phyloP scores from a whole-genome alignment of 202 grass and related monocot genomes.

The Zoysia matrella region DNA sequence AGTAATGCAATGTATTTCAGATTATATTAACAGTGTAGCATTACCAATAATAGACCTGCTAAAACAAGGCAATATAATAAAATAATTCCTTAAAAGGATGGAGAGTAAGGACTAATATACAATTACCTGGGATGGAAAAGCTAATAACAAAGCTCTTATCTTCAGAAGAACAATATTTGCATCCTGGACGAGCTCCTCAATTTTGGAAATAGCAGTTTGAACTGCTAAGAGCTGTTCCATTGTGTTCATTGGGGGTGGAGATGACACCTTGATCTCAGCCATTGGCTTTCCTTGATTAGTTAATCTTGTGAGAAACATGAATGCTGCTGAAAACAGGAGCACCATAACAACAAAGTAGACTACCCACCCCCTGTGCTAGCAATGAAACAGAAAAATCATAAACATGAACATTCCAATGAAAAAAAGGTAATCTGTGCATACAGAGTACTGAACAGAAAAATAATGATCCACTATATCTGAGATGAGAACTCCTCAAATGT shows the following conservation, averaged over 20 bases:
- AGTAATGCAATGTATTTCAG: not conserved
- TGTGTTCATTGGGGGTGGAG: conserved; percentile 85
- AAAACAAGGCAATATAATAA: not conserved
- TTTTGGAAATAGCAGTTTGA: conserved; percentile 95
- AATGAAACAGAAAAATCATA: conserved; percentile 38
- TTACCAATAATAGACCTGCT: not conserved
- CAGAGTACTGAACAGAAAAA: conserved; percentile 16
- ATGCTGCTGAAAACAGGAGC: conserved; percentile 76
- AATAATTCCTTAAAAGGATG: too few relatives aligned
- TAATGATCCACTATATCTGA: conserved; percentile 16
- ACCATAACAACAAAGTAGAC: conserved; percentile 63
- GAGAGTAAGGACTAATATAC: too few relatives aligned
- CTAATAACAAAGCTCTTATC: conserved; percentile 78
- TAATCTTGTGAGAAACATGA: conserved; percentile 87
- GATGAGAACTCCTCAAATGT: conserved; percentile 15
- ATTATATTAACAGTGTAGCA: conserved; percentile 26
- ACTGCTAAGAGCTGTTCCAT: conserved; percentile 98
- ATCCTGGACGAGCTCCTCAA: conserved; percentile 91
- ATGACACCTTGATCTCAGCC: conserved; percentile 73
- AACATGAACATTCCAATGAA: conserved; percentile 3
- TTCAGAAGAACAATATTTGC: conserved; percentile 95
- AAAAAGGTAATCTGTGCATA: not conserved
- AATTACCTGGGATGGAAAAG: conserved; percentile 83
- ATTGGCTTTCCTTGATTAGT: conserved; percentile 79
- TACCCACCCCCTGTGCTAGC: conserved; percentile 73